Base-by-base conservation (phyloP, 2,329 filamentous ascomycete species). In the Fusarium brachygibbosum region DNA sequence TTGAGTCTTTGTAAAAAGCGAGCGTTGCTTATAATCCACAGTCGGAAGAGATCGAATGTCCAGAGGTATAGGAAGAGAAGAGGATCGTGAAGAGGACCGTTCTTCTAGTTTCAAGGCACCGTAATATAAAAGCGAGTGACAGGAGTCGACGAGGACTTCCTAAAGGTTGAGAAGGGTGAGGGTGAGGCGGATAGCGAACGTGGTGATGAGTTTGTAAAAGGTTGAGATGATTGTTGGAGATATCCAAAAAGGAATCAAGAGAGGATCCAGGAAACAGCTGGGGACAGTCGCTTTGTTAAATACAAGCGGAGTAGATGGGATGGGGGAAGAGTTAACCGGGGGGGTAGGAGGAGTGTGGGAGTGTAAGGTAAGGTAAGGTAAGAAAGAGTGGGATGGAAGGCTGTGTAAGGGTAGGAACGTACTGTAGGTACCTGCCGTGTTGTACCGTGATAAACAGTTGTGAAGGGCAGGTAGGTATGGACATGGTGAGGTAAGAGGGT, bases 71-170 rank as follows among this genome's bases (percentile, higher is more conserved):
- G 80, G 81, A 82, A 82, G 79, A 80, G 80, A 44, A 58, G 31
- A 25, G 51, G 63, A 52, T 53, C 46, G 51, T 63, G 42, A 52
- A 72, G 58, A 57, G 28, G 53, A 70, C 40, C 50, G 50, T 62
- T 66, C 55, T 65, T 68, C 32, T 48, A 69, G 49, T 71, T 71
- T 57, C 71, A 81, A 83, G 83, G 82, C 79, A 83, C 79, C 79
- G 61, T 50, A 77, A 79, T 80, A 82, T 89, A 88, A 83, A 89
- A 91, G 88, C 88, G 88, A 91, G 87, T 89, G 88, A 90, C 88
- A 89, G 88, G 88, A 90, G 88, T 85, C 88, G 82, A 85, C 88
- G 88, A 90, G 88, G 88, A 88, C 87, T 90, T 90, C 88, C 88
- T 88, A 86, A 79, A 35, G 58, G 67, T 68, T 77, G 77, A 76